Percentiles rank a stretch among this genome's conserved stretches.
phyloP scores from a whole-genome alignment of 2,329 filamentous ascomycete genomes.

The Fusarium ramigenum region DNA sequence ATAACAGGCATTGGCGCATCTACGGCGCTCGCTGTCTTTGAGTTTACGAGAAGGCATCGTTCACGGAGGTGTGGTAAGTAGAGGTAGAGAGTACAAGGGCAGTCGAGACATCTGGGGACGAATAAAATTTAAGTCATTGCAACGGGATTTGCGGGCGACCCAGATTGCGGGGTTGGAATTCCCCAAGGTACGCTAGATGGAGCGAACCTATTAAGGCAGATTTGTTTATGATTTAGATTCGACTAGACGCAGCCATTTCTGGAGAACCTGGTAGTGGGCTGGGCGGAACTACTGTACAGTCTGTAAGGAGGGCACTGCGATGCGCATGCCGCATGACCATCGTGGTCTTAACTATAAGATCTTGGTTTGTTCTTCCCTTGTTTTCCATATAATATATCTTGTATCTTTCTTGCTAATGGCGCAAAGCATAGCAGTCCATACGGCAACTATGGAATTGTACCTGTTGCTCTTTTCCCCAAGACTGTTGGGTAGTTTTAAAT shows the following conservation, averaged over 20 bases:
- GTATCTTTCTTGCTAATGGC: background rate
- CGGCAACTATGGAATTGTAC: accelerated
- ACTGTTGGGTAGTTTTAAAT: background rate
- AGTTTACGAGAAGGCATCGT: background rate
- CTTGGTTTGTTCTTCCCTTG: accelerated
- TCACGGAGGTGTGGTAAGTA: background rate
- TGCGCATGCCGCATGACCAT: background rate
- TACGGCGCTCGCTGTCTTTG: background rate
- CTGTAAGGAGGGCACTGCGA: background rate
- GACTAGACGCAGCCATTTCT: background rate
- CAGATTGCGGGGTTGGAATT: background rate
- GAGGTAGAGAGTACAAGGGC: background rate
- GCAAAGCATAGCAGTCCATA: background rate
- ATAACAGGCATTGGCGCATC: background rate
- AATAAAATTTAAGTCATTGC: background rate
- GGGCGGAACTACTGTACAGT: background rate
- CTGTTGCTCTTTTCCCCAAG: background rate
- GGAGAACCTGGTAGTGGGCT: background rate
- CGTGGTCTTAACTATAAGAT: accelerated
- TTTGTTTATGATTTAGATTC: background rate
- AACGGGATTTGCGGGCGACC: accelerated
- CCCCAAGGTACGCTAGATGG: background rate
- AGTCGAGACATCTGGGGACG: background rate
- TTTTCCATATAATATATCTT: accelerated
- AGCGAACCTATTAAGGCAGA: background rate